Conservation (phyloP, 768 basidiomycete genomes). For the Auriscalpium microsporum region DNA sequence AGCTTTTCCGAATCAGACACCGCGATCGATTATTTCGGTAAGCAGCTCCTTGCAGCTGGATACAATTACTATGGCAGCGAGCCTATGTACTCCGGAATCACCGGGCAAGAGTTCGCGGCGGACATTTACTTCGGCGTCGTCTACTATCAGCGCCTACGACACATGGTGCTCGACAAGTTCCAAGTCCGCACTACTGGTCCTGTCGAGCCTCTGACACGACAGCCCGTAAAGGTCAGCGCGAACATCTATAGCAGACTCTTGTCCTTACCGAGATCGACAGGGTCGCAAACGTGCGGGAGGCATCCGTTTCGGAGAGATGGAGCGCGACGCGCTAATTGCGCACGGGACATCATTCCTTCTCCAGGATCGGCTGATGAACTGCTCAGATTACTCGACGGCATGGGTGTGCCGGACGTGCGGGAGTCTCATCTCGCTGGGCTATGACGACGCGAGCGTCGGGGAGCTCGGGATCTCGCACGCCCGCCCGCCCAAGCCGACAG, state of each 20-base stretch:
- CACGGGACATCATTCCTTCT: constrained; percentile 98
- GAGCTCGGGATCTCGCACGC: constrained; percentile 46
- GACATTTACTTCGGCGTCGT: constrained; percentile 99
- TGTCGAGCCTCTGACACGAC: constrained; percentile 90
- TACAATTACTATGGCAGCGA: constrained; percentile 99
- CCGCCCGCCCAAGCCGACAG: constrained; percentile 46
- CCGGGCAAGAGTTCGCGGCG: constrained; percentile 95
- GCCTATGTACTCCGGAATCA: constrained; percentile 99
- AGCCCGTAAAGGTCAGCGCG: constrained; percentile 73
- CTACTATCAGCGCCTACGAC: constrained; percentile 96
- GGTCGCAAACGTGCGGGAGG: constrained; percentile 97
- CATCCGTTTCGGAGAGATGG: constrained; percentile 99
- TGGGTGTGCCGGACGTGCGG: constrained; percentile 99
- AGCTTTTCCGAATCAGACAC: constrained; percentile 96
- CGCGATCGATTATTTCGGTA: constrained; percentile 96
- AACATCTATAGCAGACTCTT: background rate
- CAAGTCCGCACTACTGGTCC: constrained; percentile 98
- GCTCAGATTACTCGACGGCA: constrained; percentile 97
- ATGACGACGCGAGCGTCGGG: constrained; percentile 78
- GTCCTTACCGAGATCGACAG: constrained; percentile 23
- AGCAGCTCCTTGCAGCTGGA: constrained; percentile 86
- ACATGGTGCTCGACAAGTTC: constrained; percentile 99
- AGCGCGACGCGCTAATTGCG: constrained; percentile 96
- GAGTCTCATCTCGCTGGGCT: constrained; percentile 90
- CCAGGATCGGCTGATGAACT: constrained; percentile 99